These are phyloP conservation scores for Amoebophrya sp. DNA, from an alignment of 169 alveolate genomes.

Conservation along the genomic window DNA sequence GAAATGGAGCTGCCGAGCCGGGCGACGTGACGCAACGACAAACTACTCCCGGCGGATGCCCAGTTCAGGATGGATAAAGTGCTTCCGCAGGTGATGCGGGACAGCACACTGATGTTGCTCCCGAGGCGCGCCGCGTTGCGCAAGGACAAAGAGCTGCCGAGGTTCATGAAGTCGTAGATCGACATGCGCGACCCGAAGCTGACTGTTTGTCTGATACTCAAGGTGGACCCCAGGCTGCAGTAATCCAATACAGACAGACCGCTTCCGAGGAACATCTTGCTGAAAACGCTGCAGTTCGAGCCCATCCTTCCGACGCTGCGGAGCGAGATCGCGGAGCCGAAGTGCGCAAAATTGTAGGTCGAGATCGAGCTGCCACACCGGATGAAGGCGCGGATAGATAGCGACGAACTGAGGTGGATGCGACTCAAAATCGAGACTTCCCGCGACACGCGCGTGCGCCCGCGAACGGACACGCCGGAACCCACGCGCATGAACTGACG, in stretches of 20 bases:
- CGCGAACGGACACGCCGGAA: neutral
- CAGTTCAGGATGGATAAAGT: constrained; percentile 21
- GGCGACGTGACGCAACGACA: constrained; percentile 20
- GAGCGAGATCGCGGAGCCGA: constrained; percentile 24
- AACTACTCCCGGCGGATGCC: neutral
- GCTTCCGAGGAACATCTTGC: neutral
- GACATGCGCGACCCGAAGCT: neutral
- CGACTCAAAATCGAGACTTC: neutral
- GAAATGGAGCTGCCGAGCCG: neutral
- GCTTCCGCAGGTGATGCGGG: constrained; percentile 3
- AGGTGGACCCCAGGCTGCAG: neutral
- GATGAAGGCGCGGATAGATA: neutral
- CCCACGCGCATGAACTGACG: neutral
- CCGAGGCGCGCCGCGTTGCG: neutral
- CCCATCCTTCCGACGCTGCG: neutral
- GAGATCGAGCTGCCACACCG: constrained; percentile 10
- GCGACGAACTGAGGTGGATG: neutral
- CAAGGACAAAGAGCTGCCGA: constrained; percentile 28
- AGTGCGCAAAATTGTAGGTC: neutral
- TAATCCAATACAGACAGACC: constrained; percentile 17
- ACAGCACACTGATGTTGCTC: neutral
- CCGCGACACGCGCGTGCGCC: constrained; percentile 1
- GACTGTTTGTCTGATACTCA: neutral
- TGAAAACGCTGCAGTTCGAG: neutral
- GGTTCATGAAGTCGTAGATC: neutral